These are phyloP conservation scores for Angomonas deanei DNA, from an alignment of 208 protist genomes.

Conservation along the genomic window DNA sequence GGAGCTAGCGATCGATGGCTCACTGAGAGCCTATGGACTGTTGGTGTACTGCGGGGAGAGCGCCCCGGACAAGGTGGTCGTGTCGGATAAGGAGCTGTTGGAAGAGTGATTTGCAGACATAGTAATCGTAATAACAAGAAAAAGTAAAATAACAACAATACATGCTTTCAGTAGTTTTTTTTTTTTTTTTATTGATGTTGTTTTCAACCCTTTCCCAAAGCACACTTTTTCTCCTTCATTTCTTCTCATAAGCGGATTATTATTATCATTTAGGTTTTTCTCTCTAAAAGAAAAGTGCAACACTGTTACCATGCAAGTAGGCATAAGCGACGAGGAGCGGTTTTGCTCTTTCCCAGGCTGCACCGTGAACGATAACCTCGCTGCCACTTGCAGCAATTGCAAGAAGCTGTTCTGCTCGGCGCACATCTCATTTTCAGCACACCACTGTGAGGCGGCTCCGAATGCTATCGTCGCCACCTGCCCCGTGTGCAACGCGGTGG, in stretches of 20 bases:
- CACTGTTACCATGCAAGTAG: slow-evolving; percentile 70
- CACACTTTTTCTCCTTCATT: background rate
- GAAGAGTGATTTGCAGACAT: background rate
- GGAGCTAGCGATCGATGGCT: slow-evolving; percentile 77
- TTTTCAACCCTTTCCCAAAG: too few relatives aligned
- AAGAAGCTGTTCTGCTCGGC: slow-evolving; percentile 65
- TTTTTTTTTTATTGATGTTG: background rate
- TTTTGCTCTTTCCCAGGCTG: slow-evolving; percentile 66
- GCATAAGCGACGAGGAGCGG: slow-evolving; percentile 64
- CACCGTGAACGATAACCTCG: slow-evolving; percentile 63
- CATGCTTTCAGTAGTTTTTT: background rate
- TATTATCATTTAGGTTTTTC: too few relatives aligned
- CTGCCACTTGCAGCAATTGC: slow-evolving; percentile 65
- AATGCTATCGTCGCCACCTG: slow-evolving; percentile 36
- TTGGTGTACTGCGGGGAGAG: slow-evolving; percentile 63
- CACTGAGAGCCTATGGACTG: slow-evolving; percentile 71
- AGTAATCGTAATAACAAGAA: background rate
- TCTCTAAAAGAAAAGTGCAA: background rate
- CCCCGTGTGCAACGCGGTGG: slow-evolving; percentile 43
- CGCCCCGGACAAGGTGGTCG: background rate
- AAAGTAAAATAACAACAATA: background rate
- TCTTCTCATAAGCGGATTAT: too few relatives aligned
- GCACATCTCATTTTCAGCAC: slow-evolving; percentile 56
- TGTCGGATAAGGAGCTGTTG: background rate
- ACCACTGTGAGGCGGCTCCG: slow-evolving; percentile 42